A percentile compares a stretch with the other conserved stretches of the same genome.
These are phyloP conservation scores for Castanea crenata DNA, from an alignment of 306 rosid species.

Conservation along the genomic window DNA sequence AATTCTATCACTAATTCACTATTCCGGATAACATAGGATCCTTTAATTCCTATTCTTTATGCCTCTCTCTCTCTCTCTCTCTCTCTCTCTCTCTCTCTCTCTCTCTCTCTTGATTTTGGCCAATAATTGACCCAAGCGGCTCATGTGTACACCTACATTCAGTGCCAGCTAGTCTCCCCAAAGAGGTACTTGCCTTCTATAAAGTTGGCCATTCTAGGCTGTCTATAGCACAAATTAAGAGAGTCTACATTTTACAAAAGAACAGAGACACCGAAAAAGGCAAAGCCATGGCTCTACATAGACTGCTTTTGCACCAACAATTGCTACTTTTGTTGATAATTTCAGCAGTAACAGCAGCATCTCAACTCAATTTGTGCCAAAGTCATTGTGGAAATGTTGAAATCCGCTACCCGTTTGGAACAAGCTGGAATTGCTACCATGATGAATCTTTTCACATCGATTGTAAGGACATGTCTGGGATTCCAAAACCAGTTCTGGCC, in stretches of 20 bases:
- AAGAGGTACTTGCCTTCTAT: not conserved
- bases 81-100: too few relatives aligned
- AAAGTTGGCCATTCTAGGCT: not conserved
- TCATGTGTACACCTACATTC: too few relatives aligned
- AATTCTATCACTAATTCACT: too few relatives aligned
- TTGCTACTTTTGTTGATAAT: not conserved
- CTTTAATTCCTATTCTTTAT: too few relatives aligned
- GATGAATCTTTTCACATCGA: conserved; percentile 12
- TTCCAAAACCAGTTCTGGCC: not conserved
- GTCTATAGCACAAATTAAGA: too few relatives aligned
- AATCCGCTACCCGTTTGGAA: conserved; percentile 31
- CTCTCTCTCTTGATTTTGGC: too few relatives aligned
- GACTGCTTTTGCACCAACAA: not conserved
- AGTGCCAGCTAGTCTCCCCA: too few relatives aligned
- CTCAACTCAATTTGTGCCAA: not conserved
- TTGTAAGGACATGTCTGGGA: not conserved
- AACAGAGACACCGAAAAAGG: not conserved
- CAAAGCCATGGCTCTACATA: not conserved
- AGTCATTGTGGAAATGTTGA: not conserved
- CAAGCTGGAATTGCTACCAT: not conserved
- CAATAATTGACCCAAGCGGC: too few relatives aligned
- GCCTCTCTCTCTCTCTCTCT: too few relatives aligned
- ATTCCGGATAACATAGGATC: too few relatives aligned
- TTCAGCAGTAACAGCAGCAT: not conserved
- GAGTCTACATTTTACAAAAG: not conserved